Evolutionary conservation across 768 basidiomycete species (phyloP).

Genomic region (Kwoniella shandongensis): DNA sequence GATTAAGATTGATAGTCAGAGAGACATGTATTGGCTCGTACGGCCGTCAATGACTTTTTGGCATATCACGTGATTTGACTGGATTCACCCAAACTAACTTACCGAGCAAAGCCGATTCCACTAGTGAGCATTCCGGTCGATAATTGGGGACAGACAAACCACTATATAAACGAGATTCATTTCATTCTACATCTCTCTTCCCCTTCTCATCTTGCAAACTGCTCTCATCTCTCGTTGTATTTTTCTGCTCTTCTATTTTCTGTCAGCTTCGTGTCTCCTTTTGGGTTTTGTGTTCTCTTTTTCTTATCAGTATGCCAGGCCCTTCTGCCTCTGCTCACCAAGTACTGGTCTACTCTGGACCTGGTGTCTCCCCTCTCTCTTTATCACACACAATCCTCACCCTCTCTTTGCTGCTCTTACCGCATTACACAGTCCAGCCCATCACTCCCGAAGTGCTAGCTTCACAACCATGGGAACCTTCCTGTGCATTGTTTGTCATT

Average conservation of each 20-base stretch:
- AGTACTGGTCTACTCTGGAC: slow-evolving; percentile 49
- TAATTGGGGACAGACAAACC: no score
- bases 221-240: no score
- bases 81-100: not conserved
- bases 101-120: no score
- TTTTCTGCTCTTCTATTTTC: no score
- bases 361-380: slow-evolving; percentile 45
- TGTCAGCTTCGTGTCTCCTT: no score
- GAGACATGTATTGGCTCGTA: no score
- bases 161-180: no score
- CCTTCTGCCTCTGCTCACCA: slow-evolving; percentile 41
- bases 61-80: slow-evolving; percentile 2
- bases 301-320: slow-evolving; percentile 33
- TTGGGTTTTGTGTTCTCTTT: no score
- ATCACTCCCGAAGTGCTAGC: slow-evolving; percentile 63
- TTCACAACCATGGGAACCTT: slow-evolving; percentile 71
- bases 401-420: slow-evolving; percentile 59
- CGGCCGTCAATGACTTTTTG: not conserved
- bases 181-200: no score
- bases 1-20: no score
- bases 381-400: slow-evolving; percentile 44
- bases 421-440: slow-evolving; percentile 75
- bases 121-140: no score
- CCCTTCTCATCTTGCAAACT: no score
- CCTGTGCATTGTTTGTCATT: slow-evolving; percentile 76